Conservation (phyloP, 257 asterid species). For the Rubia yunnanensis region DNA sequence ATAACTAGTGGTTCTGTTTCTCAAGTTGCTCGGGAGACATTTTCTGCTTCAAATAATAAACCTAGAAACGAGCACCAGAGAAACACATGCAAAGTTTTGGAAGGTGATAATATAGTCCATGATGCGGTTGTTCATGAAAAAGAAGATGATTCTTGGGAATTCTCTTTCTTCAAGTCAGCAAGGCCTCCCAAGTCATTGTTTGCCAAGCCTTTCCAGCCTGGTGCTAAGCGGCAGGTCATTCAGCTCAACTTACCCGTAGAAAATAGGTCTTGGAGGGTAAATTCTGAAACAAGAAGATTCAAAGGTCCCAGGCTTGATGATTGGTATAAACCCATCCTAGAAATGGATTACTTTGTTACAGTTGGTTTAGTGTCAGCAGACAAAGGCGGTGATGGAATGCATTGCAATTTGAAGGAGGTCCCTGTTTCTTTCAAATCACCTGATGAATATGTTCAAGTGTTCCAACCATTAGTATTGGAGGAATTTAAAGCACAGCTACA, state of each 20-base stretch:
- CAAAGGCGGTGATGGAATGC: constrained; percentile 31
- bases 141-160: constrained; percentile 62
- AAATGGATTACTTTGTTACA: constrained; percentile 66
- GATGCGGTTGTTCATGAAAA: constrained; percentile 37
- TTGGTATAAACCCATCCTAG: constrained; percentile 77
- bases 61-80: constrained; percentile 28
- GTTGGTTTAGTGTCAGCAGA: constrained; percentile 64
- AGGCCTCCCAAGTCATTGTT: constrained; percentile 36
- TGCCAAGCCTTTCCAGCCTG: constrained; percentile 37
- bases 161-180: constrained; percentile 64
- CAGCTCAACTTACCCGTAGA: constrained; percentile 57
- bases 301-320: constrained; percentile 83
- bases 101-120: constrained; percentile 23
- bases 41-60: constrained; percentile 21
- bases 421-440: constrained; percentile 81
- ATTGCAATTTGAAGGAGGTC: constrained; percentile 63
- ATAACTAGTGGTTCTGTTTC: constrained; percentile 22
- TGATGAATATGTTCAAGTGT: constrained; percentile 74
- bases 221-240: constrained; percentile 79
- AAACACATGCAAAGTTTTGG: constrained; percentile 23
- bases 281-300: constrained; percentile 58
- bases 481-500: constrained; percentile 91
- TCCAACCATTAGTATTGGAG: constrained; percentile 81
- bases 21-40: constrained; percentile 26
- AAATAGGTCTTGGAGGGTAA: constrained; percentile 45